phyloP scores from a whole-genome alignment of 108 stramenopile genomes.

The Skeletonema marinoi region DNA sequence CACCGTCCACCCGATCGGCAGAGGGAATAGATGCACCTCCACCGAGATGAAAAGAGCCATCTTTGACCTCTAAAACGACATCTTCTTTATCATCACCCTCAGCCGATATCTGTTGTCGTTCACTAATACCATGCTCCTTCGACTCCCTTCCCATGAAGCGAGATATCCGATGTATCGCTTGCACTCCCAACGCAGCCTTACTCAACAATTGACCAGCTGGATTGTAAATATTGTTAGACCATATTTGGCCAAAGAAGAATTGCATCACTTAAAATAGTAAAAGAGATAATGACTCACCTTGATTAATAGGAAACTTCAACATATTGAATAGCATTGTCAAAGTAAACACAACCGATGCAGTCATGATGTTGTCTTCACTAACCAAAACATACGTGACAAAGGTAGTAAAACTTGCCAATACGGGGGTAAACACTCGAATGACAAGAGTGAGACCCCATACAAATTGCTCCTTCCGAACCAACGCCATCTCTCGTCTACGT shows the following conservation, averaged over 20 bases:
- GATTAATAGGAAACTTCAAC: constrained; percentile 52
- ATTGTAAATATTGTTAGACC: no score
- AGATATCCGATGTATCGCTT: constrained; percentile 16
- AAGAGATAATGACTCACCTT: background rate
- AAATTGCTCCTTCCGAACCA: constrained; percentile 61
- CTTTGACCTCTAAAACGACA: background rate
- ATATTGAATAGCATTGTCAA: constrained; percentile 62
- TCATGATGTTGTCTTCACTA: constrained; percentile 57
- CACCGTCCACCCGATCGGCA: background rate
- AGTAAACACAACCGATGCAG: constrained; percentile 66
- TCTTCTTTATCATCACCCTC: background rate
- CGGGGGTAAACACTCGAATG: constrained; percentile 71
- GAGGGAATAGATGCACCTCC: background rate
- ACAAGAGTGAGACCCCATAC: constrained; percentile 70
- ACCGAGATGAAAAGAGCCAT: constrained; percentile 12
- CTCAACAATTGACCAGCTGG: constrained; percentile 32
- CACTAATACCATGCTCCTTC: background rate
- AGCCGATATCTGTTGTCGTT: background rate
- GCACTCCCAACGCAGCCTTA: constrained; percentile 16
- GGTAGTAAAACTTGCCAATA: constrained; percentile 67
- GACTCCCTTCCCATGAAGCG: constrained; percentile 22
- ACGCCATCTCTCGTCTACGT: constrained; percentile 52
- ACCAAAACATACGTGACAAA: constrained; percentile 71
- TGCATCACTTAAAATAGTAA: no score
- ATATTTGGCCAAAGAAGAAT: no score